These are phyloP conservation scores for Rhodotorula toruloides DNA, from an alignment of 768 basidiomycete species.

Conservation along the genomic window DNA sequence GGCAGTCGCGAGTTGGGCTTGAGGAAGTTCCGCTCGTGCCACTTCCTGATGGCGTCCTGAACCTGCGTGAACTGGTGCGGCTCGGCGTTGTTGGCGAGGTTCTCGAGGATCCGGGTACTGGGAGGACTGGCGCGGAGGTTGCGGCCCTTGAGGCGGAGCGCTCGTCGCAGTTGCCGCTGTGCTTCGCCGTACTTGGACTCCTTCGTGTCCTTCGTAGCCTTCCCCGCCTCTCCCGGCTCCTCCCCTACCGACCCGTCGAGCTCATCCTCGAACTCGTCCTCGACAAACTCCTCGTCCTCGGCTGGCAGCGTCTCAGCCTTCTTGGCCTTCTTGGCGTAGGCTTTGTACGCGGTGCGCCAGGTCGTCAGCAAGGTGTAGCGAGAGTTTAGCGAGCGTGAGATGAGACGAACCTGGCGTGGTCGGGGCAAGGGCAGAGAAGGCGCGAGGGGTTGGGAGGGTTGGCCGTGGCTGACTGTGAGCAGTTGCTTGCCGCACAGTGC, in stretches of 20 bases:
- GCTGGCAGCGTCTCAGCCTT: background rate
- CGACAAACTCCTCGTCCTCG: constrained; percentile 19
- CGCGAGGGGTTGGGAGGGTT: background rate
- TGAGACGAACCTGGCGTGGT: background rate
- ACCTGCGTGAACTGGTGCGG: background rate
- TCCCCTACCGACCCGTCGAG: background rate
- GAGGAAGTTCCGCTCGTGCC: background rate
- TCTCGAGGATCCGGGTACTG: background rate
- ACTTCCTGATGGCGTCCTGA: constrained; percentile 4
- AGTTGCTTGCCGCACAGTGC: background rate
- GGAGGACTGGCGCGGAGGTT: background rate
- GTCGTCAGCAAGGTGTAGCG: background rate
- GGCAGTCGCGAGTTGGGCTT: background rate
- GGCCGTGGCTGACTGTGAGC: background rate
- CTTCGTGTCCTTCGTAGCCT: background rate
- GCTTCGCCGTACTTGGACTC: too few relatives aligned
- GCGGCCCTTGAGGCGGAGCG: background rate
- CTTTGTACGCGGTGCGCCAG: background rate
- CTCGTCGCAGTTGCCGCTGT: too few relatives aligned
- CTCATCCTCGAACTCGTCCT: constrained; percentile 22
- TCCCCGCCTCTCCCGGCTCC: background rate
- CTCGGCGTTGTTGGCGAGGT: background rate
- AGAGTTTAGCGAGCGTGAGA: background rate
- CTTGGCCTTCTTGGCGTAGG: constrained; percentile 3
- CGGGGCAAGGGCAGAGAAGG: constrained; percentile 11